Evolutionary conservation across 768 basidiomycete species (phyloP), one percentile per base, ranked within the genome.

Genomic region (Boletus reticulatus): DNA sequence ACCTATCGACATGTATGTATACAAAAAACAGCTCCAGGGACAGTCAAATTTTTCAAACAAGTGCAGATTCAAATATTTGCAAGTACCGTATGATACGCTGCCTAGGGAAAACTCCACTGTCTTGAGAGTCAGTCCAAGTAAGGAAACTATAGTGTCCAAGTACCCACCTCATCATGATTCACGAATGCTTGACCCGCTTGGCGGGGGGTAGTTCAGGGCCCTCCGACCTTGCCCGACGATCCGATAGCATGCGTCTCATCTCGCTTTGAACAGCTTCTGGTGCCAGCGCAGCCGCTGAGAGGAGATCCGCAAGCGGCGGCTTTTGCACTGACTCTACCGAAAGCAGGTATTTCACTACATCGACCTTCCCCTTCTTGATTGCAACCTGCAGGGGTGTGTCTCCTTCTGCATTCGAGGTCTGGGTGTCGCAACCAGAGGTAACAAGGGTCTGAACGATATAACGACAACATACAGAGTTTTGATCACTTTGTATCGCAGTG

Each of bases 271-370:
- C 19, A 29, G 19, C 6, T 2, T 7, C 1, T 4, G 52, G 24
- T 9, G 29, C 47, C 8, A 53, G 52, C 11, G 10, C 17, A 31
- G 14, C 5, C 29, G 17, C 38, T n/a, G 29, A 22, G 41, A 51
- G 13, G 29, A 52, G 53, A 16, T 44, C 29, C 36, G 44, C 27
- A 5, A 27, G 27, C 16, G 19, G 14, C 11, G 11, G 6, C 1
- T 43, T 27, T 3, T 34, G 11, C 19, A 14, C 50, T 6, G 13
- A 7, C 22, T 17, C 4, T 12, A 32, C 29, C 0, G 50, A 52
- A 22, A 52, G 36, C 4, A 55, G 50, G 36, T 44, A 55, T 22
- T 55, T 16, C 36, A 55, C 50, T 12, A 55, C 34, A 12, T 53
- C 42, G 4, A 38, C 16, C 1, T 17, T 12, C 17, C 34, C 32